Evolutionary conservation across 2,329 filamentous ascomycete genomes (phyloP).

Genomic region (Phyllosticta citribraziliensis): DNA sequence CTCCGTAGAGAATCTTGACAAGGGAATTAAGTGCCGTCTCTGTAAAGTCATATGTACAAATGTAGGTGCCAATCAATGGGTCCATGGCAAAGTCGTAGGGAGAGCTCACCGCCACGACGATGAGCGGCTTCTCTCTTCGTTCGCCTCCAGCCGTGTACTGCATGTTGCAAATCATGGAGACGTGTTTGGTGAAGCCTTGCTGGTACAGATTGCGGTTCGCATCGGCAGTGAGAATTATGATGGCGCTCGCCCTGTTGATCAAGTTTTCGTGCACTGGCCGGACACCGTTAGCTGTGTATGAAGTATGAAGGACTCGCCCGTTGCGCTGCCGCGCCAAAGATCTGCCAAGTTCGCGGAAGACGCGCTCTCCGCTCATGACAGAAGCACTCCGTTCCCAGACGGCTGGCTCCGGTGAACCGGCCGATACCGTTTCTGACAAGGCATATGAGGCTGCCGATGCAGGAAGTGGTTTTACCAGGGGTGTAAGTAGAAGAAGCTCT

Average conservation of each 20-base stretch:
- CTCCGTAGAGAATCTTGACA: slow-evolving; percentile 74
- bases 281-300: slow-evolving; percentile 88
- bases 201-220: slow-evolving; percentile 92
- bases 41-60: slow-evolving; percentile 95
- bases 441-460: slow-evolving; percentile 75
- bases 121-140: slow-evolving; percentile 66
- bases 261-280: slow-evolving; percentile 88
- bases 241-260: slow-evolving; percentile 76
- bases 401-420: slow-evolving; percentile 45
- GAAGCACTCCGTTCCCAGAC: slow-evolving; percentile 48
- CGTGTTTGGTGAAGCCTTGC: slow-evolving; percentile 88
- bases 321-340: slow-evolving; percentile 78
- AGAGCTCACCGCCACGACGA: slow-evolving; percentile 88
- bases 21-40: slow-evolving; percentile 81
- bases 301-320: slow-evolving; percentile 83
- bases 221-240: slow-evolving; percentile 87
- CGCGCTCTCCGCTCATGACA: slow-evolving; percentile 83
- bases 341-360: slow-evolving; percentile 81
- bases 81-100: slow-evolving; percentile 97
- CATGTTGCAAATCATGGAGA: slow-evolving; percentile 90
- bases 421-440: slow-evolving; percentile 52
- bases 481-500: slow-evolving; percentile 80
- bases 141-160: slow-evolving; percentile 61
- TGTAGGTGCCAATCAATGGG: slow-evolving; percentile 77
- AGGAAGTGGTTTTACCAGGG: slow-evolving; percentile 82